phyloP scores from a whole-genome alignment of 2,329 filamentous ascomycete species.

The Ascocoryne sarcoides region DNA sequence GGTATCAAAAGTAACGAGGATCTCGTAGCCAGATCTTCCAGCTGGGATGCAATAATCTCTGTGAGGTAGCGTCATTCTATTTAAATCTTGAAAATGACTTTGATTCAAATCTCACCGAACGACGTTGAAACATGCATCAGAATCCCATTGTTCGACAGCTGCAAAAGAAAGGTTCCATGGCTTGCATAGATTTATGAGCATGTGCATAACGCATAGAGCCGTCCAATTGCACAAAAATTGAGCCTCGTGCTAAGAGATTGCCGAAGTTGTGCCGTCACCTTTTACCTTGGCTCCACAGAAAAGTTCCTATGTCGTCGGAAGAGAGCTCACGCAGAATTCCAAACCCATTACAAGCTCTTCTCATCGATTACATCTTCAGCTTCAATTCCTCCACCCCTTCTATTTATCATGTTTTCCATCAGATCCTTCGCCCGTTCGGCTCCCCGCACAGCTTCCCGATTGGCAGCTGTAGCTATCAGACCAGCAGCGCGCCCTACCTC shows the following conservation, averaged over 20 bases:
- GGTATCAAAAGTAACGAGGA: slow-evolving; percentile 3
- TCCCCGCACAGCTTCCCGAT: slow-evolving; percentile 53
- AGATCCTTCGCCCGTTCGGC: slow-evolving; percentile 57
- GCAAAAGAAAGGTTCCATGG: too few species aligned
- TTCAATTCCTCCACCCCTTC: slow-evolving; percentile 3
- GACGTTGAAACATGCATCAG: too few species aligned
- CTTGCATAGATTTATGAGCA: too few species aligned
- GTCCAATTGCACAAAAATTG: not conserved
- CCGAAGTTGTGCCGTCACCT: too few species aligned
- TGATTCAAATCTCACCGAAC: too few species aligned
- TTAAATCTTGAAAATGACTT: too few species aligned
- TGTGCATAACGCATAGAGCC: too few species aligned
- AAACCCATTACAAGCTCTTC: not conserved
- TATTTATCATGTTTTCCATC: slow-evolving; percentile 55
- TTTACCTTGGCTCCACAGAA: not conserved
- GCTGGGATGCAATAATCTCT: too few species aligned
- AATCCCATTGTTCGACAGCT: too few species aligned
- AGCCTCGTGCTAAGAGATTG: slow-evolving; percentile 4
- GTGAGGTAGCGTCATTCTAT: too few species aligned
- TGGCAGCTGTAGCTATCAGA: slow-evolving; percentile 43
- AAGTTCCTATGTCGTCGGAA: too few species aligned
- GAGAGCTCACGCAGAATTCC: not conserved
- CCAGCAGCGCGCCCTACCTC: slow-evolving; percentile 31
- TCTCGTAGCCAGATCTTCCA: too few species aligned
- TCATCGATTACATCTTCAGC: slow-evolving; percentile 2